Percentiles rank a stretch among this genome's conserved stretches.
Conservation (phyloP, 2,329 filamentous ascomycete genomes). For the Penicillium oxalicum region DNA sequence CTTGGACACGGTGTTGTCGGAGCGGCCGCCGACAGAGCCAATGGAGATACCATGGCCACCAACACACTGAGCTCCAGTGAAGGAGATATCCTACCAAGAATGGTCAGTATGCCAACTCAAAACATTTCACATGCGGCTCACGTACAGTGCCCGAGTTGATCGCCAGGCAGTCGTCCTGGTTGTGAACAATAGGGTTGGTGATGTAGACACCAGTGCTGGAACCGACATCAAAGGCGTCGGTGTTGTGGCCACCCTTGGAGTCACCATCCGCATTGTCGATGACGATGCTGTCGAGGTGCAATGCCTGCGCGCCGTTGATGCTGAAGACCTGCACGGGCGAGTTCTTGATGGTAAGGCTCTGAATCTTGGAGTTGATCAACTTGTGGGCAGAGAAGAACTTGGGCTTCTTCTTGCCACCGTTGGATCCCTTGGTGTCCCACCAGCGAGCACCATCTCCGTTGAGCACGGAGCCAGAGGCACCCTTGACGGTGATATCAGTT, state of each 20-base stretch:
- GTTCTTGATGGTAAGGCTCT: constrained; percentile 32
- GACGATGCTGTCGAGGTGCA: constrained; percentile 35
- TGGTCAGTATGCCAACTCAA: neutral
- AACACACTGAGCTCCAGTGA: constrained; percentile 27
- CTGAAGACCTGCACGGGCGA: constrained; percentile 36
- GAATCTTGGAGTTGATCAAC: constrained; percentile 30
- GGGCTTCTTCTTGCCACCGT: constrained; percentile 54
- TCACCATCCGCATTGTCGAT: constrained; percentile 53
- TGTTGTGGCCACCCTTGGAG: constrained; percentile 45
- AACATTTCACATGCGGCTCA: neutral
- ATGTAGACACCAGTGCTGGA: constrained; percentile 44
- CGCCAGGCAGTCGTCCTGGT: constrained; percentile 57
- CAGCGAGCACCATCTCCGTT: constrained; percentile 1
- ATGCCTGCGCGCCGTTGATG: constrained; percentile 40
- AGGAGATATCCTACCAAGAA: constrained; percentile 22
- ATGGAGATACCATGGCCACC: constrained; percentile 50
- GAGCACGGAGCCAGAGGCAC: neutral
- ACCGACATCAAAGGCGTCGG: constrained; percentile 41
- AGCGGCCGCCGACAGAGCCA: constrained; percentile 53
- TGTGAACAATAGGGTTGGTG: constrained; percentile 47
- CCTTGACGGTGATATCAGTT: neutral
- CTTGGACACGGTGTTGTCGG: constrained; percentile 49
- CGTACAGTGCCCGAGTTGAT: constrained; percentile 50
- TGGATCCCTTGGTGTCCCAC: constrained; percentile 39
- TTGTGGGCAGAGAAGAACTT: constrained; percentile 54